Conservation (phyloP, 2,329 filamentous ascomycete species). For the Myriosclerotinia scirpicola region DNA sequence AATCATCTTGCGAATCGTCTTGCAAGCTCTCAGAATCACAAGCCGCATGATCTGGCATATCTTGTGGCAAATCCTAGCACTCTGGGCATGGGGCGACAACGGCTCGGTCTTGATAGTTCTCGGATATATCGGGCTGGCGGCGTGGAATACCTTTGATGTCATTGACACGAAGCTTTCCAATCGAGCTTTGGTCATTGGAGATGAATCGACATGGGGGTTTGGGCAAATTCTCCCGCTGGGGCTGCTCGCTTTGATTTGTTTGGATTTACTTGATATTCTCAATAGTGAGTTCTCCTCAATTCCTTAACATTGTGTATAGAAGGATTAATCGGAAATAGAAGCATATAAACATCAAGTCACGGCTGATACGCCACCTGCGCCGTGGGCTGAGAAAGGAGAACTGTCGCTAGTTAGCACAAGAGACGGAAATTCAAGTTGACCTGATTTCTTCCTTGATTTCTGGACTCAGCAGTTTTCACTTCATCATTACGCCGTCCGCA, state of each 20-base stretch:
- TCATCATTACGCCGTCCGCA: not conserved
- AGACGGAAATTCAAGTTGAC: not conserved
- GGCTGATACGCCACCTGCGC: no score
- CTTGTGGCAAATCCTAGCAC: slow-evolving; percentile 17
- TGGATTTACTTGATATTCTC: slow-evolving; percentile 25
- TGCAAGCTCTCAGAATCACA: not conserved
- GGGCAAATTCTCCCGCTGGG: slow-evolving; percentile 27
- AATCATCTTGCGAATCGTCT: not conserved
- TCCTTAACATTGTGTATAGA: not conserved
- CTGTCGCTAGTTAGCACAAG: not conserved
- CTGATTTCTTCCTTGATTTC: not conserved
- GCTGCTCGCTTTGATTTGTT: slow-evolving; percentile 23
- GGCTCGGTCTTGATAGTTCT: slow-evolving; percentile 21
- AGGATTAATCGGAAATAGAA: slow-evolving; percentile 1
- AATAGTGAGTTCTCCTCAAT: slow-evolving; percentile 19
- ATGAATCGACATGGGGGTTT: slow-evolving; percentile 28
- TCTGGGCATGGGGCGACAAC: slow-evolving; percentile 26
- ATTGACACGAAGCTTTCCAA: slow-evolving; percentile 27
- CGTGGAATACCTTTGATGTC: slow-evolving; percentile 27
- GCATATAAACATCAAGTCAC: slow-evolving; percentile 11
- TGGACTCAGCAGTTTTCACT: not conserved
- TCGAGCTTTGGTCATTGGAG: slow-evolving; percentile 15
- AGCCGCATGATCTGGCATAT: not conserved
- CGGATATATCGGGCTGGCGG: slow-evolving; percentile 23
- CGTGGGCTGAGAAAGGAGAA: not conserved